A percentile compares a stretch with the other conserved stretches of the same genome.
phyloP scores from a whole-genome alignment of 257 asterid genomes.

The Ballota nigra region DNA sequence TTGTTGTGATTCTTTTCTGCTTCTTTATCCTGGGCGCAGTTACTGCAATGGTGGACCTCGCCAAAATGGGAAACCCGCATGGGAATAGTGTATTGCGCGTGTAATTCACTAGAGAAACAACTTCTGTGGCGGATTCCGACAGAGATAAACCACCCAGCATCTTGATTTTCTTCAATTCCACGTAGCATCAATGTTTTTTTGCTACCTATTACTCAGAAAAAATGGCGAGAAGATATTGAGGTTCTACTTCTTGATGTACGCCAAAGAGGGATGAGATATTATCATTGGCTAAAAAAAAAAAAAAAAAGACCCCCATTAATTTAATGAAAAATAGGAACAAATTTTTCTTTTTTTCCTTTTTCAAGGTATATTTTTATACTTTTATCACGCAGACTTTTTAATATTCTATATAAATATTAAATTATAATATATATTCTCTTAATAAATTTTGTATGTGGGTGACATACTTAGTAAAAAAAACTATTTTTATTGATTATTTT shows the following conservation, averaged over 20 bases:
- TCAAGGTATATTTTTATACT: no score
- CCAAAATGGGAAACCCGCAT: constrained; percentile 27
- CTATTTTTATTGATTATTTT: no score
- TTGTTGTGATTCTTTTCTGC: constrained; percentile 17
- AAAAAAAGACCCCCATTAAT: no score
- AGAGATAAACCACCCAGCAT: constrained; percentile 34
- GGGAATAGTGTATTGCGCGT: constrained; percentile 21
- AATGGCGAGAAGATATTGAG: not conserved
- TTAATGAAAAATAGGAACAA: no score
- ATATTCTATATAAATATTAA: no score
- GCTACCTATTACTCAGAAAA: not conserved
- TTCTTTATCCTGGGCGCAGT: constrained; percentile 30
- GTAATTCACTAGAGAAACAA: constrained; percentile 21
- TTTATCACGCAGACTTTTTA: no score
- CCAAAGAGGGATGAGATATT: not conserved
- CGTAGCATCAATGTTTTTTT: not conserved
- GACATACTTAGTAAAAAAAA: no score
- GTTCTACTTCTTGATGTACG: not conserved
- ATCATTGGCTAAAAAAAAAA: no score
- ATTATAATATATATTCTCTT: no score
- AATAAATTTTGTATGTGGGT: no score
- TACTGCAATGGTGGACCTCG: constrained; percentile 32
- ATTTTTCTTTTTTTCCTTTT: no score
- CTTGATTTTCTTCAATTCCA: constrained; percentile 18
- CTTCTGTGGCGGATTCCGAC: constrained; percentile 34